Base-by-base conservation (phyloP, 1,284 basidiomycete species). In the Prillingera fragicola region DNA sequence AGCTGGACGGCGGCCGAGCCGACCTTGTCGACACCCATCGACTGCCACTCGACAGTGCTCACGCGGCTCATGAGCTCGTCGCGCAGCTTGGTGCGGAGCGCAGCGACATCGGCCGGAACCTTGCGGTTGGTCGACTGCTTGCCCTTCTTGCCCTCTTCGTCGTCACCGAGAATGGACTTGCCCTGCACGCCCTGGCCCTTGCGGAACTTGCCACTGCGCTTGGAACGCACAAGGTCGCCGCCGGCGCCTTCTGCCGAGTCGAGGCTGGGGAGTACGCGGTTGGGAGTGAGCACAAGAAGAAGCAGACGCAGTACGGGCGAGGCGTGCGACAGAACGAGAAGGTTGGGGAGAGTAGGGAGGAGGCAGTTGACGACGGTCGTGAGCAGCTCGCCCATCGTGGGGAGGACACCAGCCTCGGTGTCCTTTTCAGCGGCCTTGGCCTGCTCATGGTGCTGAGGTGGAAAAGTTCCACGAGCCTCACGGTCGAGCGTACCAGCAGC, bases 231-330 rank as follows among this genome's bases (percentile, higher is more conserved):
- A 15, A 60, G 38, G 32, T 56, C 52, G 36, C 43, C 43, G 15
- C 45, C 39, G 18, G 33, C 46, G 24, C 48, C 51, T 9, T 53
- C 51, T 23, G 41, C 25, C n/a, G 53, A 50, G 15, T 77, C 65
- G 38, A 75, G 73, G 2, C 83, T 81, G 2, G 67, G 71, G 21
- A 72, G 61, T 2, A 57, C 39, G 22, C 60, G 55, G 34, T 69
- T 67, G 14, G 67, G 67, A 7, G 79, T 82, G 15, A 94, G 75
- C 24, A 94, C 75, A 6, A 84, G 65, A 6, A 95, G 76, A 1
- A 95, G 71, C 14, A 84, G 80, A 27, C 89, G 82, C 37, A 92
- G 56, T 28, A 89, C 85, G 56, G 94, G 91, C 0, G 90, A 90
- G 21, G 83, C 88, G 60, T 90, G 91, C 15, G 84, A 81, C 58